Evolutionary conservation across 1,284 basidiomycete genomes (phyloP).

Genomic region (Rhodotorula sp.): DNA sequence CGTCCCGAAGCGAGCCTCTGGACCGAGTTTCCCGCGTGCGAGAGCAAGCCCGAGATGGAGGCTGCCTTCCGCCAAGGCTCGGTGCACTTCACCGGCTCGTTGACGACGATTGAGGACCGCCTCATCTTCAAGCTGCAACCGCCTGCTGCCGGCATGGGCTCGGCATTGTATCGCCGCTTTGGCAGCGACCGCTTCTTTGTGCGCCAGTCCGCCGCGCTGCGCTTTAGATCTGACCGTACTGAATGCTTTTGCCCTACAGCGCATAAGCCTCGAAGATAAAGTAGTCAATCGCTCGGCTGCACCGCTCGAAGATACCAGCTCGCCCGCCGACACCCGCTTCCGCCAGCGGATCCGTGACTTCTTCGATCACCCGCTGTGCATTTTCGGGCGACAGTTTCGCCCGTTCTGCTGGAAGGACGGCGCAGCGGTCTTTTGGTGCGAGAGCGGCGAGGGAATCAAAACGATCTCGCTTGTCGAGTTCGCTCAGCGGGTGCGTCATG

Average conservation of each 20-base stretch:
- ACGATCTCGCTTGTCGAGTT: conserved; percentile 20
- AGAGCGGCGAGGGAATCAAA: conserved; percentile 21
- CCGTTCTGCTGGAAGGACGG: conserved; percentile 46
- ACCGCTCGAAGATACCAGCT: conserved; percentile 3
- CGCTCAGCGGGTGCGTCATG: conserved; percentile 14
- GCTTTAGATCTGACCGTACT: rapidly evolving
- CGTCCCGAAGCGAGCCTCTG: conserved; percentile 16
- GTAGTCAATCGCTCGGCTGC: not conserved
- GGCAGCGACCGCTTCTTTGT: conserved; percentile 34
- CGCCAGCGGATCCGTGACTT: conserved; percentile 9
- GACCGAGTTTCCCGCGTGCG: conserved; percentile 20
- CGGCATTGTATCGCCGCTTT: conserved; percentile 15
- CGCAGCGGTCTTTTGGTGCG: conserved; percentile 41
- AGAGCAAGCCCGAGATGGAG: conserved; percentile 25
- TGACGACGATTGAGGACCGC: not conserved
- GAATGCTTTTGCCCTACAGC: not conserved
- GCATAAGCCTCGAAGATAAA: conserved; percentile 24
- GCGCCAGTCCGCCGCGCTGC: not conserved
- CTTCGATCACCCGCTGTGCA: conserved; percentile 12
- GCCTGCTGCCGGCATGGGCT: conserved; percentile 17
- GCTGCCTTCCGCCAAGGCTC: conserved; percentile 24
- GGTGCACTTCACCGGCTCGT: conserved; percentile 20
- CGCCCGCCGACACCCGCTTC: not conserved
- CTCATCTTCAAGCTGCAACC: conserved; percentile 15
- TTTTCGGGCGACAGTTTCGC: conserved; percentile 40